Conservation (phyloP, 2,329 filamentous ascomycete species). For the Chalara sp. region DNA sequence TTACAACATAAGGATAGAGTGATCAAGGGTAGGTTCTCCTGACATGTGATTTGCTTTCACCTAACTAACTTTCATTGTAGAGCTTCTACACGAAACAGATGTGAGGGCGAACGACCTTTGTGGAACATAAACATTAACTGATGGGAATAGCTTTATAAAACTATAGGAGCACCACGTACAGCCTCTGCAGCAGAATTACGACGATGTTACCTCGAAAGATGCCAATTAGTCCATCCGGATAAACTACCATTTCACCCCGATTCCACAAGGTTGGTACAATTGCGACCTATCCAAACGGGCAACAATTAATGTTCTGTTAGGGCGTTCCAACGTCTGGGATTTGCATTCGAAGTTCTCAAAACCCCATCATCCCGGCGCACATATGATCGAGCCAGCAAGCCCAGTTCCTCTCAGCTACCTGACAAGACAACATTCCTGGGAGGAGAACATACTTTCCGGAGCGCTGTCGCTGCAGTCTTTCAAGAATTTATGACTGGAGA, state of each 20-base stretch:
- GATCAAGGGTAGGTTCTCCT: constrained; percentile 19
- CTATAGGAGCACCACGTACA: constrained; percentile 28
- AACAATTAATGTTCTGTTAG: constrained; percentile 13
- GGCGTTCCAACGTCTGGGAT: constrained; percentile 33
- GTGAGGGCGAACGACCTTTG: constrained; percentile 12
- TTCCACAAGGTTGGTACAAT: constrained; percentile 24
- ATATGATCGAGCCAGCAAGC: constrained; percentile 30
- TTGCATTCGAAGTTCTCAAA: constrained; percentile 34
- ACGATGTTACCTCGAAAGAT: constrained; percentile 32
- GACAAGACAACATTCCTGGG: constrained; percentile 28
- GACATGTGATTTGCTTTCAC: constrained; percentile 23
- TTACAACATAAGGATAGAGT: constrained; percentile 20
- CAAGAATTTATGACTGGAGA: constrained; percentile 34
- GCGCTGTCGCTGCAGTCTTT: constrained; percentile 30
- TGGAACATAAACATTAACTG: constrained; percentile 7
- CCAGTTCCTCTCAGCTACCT: constrained; percentile 20
- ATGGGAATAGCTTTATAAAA: constrained; percentile 28
- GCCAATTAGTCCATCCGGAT: constrained; percentile 34
- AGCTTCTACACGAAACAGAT: constrained; percentile 28
- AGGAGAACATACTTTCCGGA: constrained; percentile 32
- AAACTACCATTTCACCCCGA: constrained; percentile 30
- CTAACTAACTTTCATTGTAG: constrained; percentile 14
- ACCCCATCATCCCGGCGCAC: constrained; percentile 30
- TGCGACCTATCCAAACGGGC: background rate
- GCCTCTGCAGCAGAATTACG: constrained; percentile 30